Percentiles rank a stretch among this genome's conserved stretches.
Evolutionary conservation across 192 early-diverging fungal species (phyloP).

Genomic region (Linnemannia zychae): DNA sequence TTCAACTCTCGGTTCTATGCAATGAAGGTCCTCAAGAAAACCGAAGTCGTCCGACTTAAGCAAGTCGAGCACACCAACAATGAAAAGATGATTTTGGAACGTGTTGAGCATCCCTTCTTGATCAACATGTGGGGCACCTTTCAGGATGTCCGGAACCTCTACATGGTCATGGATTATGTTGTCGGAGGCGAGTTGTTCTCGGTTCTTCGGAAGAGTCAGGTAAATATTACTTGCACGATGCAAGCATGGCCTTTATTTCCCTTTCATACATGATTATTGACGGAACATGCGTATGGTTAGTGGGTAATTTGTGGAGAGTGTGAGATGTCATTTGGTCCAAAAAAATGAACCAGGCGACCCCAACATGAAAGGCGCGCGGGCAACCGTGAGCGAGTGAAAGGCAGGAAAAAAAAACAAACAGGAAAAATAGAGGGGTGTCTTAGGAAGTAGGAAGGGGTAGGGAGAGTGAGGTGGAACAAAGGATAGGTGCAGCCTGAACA

Average conservation of each 20-base stretch:
- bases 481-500: not conserved
- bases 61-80: slow-evolving; percentile 98
- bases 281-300: not conserved
- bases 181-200: slow-evolving; percentile 92
- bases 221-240: slow-evolving; percentile 18
- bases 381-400: not conserved
- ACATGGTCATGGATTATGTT: slow-evolving; percentile 95
- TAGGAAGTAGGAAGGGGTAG: not conserved
- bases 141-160: slow-evolving; percentile 89
- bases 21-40: slow-evolving; percentile 95
- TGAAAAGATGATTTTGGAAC: slow-evolving; percentile 90
- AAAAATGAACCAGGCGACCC: not conserved
- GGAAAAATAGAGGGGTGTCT: slow-evolving; percentile 6
- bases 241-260: not conserved
- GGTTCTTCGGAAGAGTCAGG: slow-evolving; percentile 77
- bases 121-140: slow-evolving; percentile 91
- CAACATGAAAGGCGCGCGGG: not conserved
- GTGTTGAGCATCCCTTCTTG: slow-evolving; percentile 88
- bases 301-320: slow-evolving; percentile 7
- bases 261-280: not conserved
- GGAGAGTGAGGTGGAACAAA: slow-evolving; percentile 3
- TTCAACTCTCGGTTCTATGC: slow-evolving; percentile 87
- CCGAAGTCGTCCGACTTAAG: slow-evolving; percentile 90
- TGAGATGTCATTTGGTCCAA: not conserved
- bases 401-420: not conserved